Percentiles rank a stretch among this genome's conserved stretches.
Evolutionary conservation across 1,284 basidiomycete species (phyloP).

Genomic region (Moesziomyces antarcticus): DNA sequence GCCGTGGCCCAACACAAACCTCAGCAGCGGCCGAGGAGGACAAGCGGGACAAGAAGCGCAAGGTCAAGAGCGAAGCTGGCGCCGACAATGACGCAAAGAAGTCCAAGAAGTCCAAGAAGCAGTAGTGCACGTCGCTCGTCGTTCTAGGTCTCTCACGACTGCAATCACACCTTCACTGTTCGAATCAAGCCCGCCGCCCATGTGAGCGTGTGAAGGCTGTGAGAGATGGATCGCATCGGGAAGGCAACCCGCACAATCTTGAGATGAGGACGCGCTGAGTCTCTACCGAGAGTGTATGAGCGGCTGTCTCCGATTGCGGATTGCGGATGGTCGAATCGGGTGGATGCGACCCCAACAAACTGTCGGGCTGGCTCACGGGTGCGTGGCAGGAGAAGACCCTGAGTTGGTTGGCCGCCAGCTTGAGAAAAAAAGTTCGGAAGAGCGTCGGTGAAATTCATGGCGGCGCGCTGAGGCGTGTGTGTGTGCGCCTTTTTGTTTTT

Average conservation of each 20-base stretch:
- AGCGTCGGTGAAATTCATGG: too few relatives aligned
- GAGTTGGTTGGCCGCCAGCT: slow-evolving; percentile 5
- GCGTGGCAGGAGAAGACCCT: too few relatives aligned
- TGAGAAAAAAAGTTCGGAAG: too few relatives aligned
- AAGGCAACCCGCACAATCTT: too few relatives aligned
- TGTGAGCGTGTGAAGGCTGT: too few relatives aligned
- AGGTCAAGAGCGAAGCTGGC: slow-evolving; percentile 24
- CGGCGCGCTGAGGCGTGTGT: too few relatives aligned
- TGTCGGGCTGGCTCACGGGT: neutral
- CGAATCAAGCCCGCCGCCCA: neutral
- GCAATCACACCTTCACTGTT: neutral
- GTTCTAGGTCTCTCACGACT: neutral
- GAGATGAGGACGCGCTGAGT: neutral
- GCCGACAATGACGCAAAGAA: slow-evolving; percentile 16
- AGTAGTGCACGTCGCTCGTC: neutral
- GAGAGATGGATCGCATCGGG: too few relatives aligned
- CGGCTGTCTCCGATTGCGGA: neutral
- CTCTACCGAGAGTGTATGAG: too few relatives aligned
- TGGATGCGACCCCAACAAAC: slow-evolving; percentile 7
- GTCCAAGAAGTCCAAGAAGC: slow-evolving; percentile 50
- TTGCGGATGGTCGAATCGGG: neutral
- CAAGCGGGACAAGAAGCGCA: slow-evolving; percentile 44
- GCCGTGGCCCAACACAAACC: slow-evolving; percentile 1
- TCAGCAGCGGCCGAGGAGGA: slow-evolving; percentile 5
- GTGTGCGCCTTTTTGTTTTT: slow-evolving; percentile 6